Percentiles rank a stretch among this genome's conserved stretches.
phyloP scores from a whole-genome alignment of 2,329 filamentous ascomycete genomes.

The Trichoderma atrobrunneum region DNA sequence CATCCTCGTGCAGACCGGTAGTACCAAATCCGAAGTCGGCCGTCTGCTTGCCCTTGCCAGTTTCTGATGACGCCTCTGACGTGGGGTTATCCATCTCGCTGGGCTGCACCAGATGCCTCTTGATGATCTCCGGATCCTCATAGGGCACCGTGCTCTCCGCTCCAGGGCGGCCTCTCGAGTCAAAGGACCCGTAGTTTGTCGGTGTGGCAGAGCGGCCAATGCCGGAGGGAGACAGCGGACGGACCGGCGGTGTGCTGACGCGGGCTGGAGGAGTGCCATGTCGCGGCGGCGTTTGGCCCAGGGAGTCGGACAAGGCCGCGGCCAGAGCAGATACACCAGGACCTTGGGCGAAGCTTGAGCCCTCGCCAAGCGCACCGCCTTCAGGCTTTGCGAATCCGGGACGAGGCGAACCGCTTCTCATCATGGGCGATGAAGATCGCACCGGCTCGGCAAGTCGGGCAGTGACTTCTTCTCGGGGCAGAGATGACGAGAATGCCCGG shows the following conservation, averaged over 20 bases:
- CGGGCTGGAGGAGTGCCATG: constrained; percentile 64
- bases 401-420: constrained; percentile 36
- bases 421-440: constrained; percentile 41
- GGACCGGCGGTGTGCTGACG: constrained; percentile 54
- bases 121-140: constrained; percentile 90
- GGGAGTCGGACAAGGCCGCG: constrained; percentile 74
- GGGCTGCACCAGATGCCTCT: constrained; percentile 79
- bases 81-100: constrained; percentile 44
- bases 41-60: constrained; percentile 56
- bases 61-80: constrained; percentile 46
- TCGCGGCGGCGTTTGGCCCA: constrained; percentile 67
- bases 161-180: constrained; percentile 59
- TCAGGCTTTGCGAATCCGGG: constrained; percentile 28
- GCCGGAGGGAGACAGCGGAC: constrained; percentile 36
- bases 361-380: constrained; percentile 60
- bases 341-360: constrained; percentile 63
- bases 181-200: constrained; percentile 83
- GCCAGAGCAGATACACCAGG: constrained; percentile 86
- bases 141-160: constrained; percentile 54
- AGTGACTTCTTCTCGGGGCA: constrained; percentile 58
- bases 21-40: constrained; percentile 34
- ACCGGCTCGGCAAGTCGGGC: constrained; percentile 60
- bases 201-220: constrained; percentile 50
- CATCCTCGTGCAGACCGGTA: constrained; percentile 59
- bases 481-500: constrained; percentile 48